Base-by-base conservation (phyloP, 768 basidiomycete genomes). In the Pleurotus salmoneostramineus region DNA sequence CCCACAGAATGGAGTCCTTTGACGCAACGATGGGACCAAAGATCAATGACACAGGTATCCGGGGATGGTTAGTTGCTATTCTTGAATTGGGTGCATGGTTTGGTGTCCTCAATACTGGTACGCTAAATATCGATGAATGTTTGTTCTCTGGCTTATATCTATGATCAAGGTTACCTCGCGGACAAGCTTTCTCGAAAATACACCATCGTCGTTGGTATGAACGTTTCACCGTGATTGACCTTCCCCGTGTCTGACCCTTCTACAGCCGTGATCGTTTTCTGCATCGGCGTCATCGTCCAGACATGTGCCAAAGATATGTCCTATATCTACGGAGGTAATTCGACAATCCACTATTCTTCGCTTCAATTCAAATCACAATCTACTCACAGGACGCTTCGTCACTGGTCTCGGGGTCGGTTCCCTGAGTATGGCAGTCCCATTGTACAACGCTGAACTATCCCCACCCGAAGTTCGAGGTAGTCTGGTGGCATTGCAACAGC, bases 341-440 rank as follows among this genome's bases (percentile, higher is more conserved):
- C 11, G 37, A 15, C 46, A 52, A 11, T 27, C 33, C 4, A 12
- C 31, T 8, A 17, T n/a, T 1, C 76, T 69, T 56, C n/a, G 63
- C 37, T 50, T 12, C 21, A 15, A 45, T 48, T 60, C 15, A 71
- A 77, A 56, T 37, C 33, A 54, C 37, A 56, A 17, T 34, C 5
- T 0, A 5, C 35, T n/a, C n/a, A 7, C 40, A 76, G 75, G 89
- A 54, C 84, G 90, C 31, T 91, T 89, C 63, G 71, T 92, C 54
- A 90, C 88, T 51, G 91, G 91, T 78, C 71, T 91, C 46, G 91
- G 89, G 50, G 88, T 93, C 14, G 91, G 91, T 8, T 88, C 89
- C 2, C 73, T 92, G 17, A 88, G 86, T 63, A 91, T 91, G 88
- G 80, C 82, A n/a, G 89, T 93, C 8, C 91, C 91, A 1, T 76